phyloP scores from a whole-genome alignment of 2,329 filamentous ascomycete species.

The Aspergillus brasiliensis region DNA sequence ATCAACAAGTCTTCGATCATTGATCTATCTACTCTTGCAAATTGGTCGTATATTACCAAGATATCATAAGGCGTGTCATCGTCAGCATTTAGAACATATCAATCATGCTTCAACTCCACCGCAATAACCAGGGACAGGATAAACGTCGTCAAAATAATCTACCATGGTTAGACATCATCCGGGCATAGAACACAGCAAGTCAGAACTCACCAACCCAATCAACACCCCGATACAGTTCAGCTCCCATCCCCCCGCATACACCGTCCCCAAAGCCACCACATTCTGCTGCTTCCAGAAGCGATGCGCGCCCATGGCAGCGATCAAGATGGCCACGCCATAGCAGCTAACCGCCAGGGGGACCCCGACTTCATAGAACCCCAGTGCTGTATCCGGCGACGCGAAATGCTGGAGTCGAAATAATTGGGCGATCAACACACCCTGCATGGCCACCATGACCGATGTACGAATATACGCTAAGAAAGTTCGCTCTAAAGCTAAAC shows the following conservation, averaged over 20 bases:
- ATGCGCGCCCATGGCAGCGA: constrained; percentile 57
- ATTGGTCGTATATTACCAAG: not conserved
- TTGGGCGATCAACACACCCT: constrained; percentile 67
- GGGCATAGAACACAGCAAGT: not conserved
- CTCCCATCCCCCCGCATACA: constrained; percentile 62
- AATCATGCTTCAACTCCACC: not conserved
- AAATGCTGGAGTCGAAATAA: constrained; percentile 61
- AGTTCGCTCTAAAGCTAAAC: constrained; percentile 72
- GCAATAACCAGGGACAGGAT: not conserved
- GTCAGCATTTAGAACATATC: not conserved
- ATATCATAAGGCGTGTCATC: not conserved
- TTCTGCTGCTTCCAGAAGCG: constrained; percentile 65
- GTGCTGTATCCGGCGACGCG: constrained; percentile 30
- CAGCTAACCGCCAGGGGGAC: constrained; percentile 57
- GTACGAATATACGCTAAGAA: constrained; percentile 74
- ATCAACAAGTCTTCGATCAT: too few relatives aligned
- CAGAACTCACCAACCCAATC: constrained; percentile 51
- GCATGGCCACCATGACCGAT: constrained; percentile 67
- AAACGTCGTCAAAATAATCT: constrained; percentile 22
- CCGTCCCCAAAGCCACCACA: constrained; percentile 60
- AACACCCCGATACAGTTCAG: constrained; percentile 52
- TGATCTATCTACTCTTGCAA: too few relatives aligned
- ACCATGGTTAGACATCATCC: not conserved
- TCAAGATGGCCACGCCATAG: constrained; percentile 54
- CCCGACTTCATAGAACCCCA: constrained; percentile 64